Base-by-base conservation (phyloP, 2,329 filamentous ascomycete genomes). In the Lachnellula cervina region DNA sequence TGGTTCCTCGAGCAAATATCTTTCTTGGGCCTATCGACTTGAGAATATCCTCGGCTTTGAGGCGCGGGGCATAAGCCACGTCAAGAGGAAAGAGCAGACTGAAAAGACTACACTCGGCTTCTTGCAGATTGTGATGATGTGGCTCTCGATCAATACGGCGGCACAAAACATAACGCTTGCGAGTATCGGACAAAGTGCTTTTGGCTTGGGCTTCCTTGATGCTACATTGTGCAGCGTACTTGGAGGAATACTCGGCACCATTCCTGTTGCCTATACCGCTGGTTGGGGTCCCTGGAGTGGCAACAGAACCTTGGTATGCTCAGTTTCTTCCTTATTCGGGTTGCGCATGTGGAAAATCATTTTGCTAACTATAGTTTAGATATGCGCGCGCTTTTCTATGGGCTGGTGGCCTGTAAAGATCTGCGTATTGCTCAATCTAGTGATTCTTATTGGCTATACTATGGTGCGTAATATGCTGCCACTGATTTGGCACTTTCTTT, bases 361-460 rank as follows among this genome's bases (percentile, higher is more conserved):
- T 2, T 23, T 42, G 19, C 54, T 59, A 14, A 58, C 25, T 34
- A 9, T 6, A 32, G 21, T 5, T 19, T 37, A 67, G 66, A 63
- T 68, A 5, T 77, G 83, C 61, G 77, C 81, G 4, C 75, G 82
- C 13, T 86, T 83, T 64, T 73, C 78, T 17, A 85, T 86, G 78
- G 83, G 83, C 6, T 86, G 81, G 80, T 86, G 80, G 75, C 83
- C 83, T 0, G 79, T 79, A 51, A 86, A 86, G 68, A 69, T 87
- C 7, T 77, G 85, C 35, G 82, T 84, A 14, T 64, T 86, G 21
- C 71, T 87, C 55, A 86, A 86, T 63, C 72, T 87, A 47, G 77
- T 87, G 45, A 78, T 84, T 21, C 74, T 86, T 64, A 73, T 86
- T 2, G 83, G 83, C 8, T 87, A 86, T 62, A 74, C 76, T 17